Conservation (phyloP, 352 stramenopile genomes). For the Phytopythium aichiense region DNA sequence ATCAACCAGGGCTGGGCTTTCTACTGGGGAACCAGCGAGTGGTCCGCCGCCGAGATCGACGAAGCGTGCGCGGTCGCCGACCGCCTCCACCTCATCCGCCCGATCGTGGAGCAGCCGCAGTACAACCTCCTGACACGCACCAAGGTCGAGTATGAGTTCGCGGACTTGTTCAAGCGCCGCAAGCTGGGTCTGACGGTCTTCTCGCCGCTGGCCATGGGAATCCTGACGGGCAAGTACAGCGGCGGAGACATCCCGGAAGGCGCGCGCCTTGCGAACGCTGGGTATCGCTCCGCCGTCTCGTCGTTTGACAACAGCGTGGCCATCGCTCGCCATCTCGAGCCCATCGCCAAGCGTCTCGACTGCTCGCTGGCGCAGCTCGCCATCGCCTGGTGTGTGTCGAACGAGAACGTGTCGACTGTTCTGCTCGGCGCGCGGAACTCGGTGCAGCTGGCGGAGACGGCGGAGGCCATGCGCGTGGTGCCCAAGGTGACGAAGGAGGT, state of each 20-base stretch:
- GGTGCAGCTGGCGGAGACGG: constrained; percentile 50
- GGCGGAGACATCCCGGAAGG: constrained; percentile 15
- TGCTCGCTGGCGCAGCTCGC: constrained; percentile 44
- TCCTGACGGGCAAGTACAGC: constrained; percentile 62
- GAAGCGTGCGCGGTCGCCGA: constrained; percentile 34
- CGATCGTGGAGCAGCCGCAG: constrained; percentile 36
- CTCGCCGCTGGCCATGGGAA: constrained; percentile 34
- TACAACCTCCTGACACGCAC: constrained; percentile 50
- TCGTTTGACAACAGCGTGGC: constrained; percentile 14
- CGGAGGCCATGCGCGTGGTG: constrained; percentile 33
- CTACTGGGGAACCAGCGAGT: constrained; percentile 39
- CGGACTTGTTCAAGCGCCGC: constrained; percentile 28
- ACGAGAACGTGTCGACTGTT: constrained; percentile 50
- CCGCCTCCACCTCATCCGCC: constrained; percentile 16
- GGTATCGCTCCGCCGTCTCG: constrained; percentile 24
- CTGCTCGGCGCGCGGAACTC: constrained; percentile 39
- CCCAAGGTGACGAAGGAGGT: constrained; percentile 38
- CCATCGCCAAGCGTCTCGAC: constrained; percentile 31
- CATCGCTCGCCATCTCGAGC: constrained; percentile 25
- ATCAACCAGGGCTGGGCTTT: constrained; percentile 16
- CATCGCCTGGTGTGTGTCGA: constrained; percentile 53
- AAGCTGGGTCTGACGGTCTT: constrained; percentile 34
- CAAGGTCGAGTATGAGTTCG: constrained; percentile 45
- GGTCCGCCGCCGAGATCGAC: constrained; percentile 45
- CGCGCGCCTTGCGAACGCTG: constrained; percentile 24